phyloP scores from a whole-genome alignment of 192 early-diverging fungal species.

The Helicostylum pulchrum region DNA sequence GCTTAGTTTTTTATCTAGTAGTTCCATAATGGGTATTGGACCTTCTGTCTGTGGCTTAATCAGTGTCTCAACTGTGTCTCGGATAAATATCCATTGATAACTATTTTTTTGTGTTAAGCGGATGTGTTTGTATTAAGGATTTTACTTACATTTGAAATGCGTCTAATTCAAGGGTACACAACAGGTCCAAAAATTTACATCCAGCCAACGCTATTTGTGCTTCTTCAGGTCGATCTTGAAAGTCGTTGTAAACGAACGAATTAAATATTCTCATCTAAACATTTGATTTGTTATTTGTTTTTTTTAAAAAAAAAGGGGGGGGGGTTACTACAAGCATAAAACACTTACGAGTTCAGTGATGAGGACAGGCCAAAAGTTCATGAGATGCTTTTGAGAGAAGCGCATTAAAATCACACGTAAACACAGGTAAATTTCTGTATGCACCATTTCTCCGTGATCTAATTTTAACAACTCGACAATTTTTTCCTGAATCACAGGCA shows the following conservation, averaged over 20 bases:
- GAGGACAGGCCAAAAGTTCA: constrained; percentile 90
- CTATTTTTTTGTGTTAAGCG: constrained; percentile 31
- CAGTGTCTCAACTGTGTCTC: constrained; percentile 75
- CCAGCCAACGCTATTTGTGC: constrained; percentile 72
- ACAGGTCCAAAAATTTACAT: constrained; percentile 85
- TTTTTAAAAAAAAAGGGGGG: too few species aligned
- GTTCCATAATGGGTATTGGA: constrained; percentile 63
- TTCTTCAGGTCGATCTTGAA: constrained; percentile 58
- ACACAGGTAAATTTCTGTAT: constrained; percentile 82
- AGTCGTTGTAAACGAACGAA: constrained; percentile 47
- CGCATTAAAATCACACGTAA: constrained; percentile 77
- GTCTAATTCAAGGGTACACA: constrained; percentile 77
- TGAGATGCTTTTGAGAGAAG: constrained; percentile 75
- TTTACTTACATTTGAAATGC: constrained; percentile 74
- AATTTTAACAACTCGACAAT: constrained; percentile 85
- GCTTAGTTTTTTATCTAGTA: constrained; percentile 54
- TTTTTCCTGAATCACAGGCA: constrained; percentile 83
- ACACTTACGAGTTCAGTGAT: constrained; percentile 77
- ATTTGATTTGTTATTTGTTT: too few species aligned
- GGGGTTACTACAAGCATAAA: too few species aligned
- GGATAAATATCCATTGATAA: constrained; percentile 94
- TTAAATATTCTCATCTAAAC: constrained; percentile 65
- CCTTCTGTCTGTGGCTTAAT: constrained; percentile 43
- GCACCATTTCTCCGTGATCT: constrained; percentile 61
- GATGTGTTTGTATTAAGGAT: neutral